Evolutionary conservation across 2,329 filamentous ascomycete species (phyloP).

Genomic region (Hymenoscyphus infarciens): DNA sequence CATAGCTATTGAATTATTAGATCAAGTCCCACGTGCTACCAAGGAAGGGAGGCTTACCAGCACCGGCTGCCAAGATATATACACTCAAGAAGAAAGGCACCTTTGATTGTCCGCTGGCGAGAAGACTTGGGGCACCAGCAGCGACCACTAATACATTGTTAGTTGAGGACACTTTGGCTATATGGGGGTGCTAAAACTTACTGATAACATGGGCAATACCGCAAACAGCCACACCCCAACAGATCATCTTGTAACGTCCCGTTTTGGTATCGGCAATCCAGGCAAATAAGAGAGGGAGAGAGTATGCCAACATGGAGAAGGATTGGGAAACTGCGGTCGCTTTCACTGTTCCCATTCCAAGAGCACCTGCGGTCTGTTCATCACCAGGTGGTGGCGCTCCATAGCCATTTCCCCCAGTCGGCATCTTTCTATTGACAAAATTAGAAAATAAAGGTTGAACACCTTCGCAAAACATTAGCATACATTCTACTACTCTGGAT

Average conservation of each 20-base stretch:
- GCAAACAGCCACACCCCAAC: slow-evolving; percentile 45
- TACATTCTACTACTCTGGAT: background rate
- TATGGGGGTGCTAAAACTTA: slow-evolving; percentile 4
- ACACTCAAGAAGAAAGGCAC: slow-evolving; percentile 36
- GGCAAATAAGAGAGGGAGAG: slow-evolving; percentile 45
- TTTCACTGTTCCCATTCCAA: slow-evolving; percentile 53
- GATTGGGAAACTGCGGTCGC: slow-evolving; percentile 52
- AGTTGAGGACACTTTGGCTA: background rate
- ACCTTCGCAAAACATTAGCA: slow-evolving; percentile 44
- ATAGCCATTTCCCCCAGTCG: slow-evolving; percentile 41
- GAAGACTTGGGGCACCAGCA: slow-evolving; percentile 23
- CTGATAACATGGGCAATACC: slow-evolving; percentile 52
- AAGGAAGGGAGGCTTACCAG: slow-evolving; percentile 34
- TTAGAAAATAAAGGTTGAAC: slow-evolving; percentile 58
- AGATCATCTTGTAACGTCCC: slow-evolving; percentile 64
- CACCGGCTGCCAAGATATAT: slow-evolving; percentile 30
- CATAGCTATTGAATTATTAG: slow-evolving; percentile 55
- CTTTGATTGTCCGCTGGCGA: slow-evolving; percentile 60
- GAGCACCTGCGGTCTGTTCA: slow-evolving; percentile 47
- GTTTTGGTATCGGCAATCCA: slow-evolving; percentile 60
- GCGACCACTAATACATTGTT: slow-evolving; percentile 38
- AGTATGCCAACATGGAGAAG: slow-evolving; percentile 48
- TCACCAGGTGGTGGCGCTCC: slow-evolving; percentile 38
- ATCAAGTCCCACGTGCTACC: slow-evolving; percentile 31
- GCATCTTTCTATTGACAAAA: slow-evolving; percentile 59